Evolutionary conservation across 768 basidiomycete genomes (phyloP).

Genomic region (Thelephora ganbajun): DNA sequence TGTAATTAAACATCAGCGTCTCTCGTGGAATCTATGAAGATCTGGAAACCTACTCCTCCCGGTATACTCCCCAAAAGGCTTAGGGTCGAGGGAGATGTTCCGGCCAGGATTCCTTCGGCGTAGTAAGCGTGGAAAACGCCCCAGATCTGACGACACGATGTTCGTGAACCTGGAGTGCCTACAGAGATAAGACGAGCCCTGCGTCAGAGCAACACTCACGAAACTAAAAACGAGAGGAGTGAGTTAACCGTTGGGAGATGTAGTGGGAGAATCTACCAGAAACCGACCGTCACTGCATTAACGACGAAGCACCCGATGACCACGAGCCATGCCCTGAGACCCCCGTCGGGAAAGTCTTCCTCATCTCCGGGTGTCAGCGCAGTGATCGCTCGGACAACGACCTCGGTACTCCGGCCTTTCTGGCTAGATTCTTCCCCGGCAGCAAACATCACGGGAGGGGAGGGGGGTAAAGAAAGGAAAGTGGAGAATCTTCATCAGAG

Average conservation of each 20-base stretch:
- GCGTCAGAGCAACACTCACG: neutral
- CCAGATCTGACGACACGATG: slow-evolving; percentile 15
- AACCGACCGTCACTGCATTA: slow-evolving; percentile 12
- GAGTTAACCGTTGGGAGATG: neutral
- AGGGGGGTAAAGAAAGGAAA: too few relatives aligned
- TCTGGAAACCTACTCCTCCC: slow-evolving; percentile 9
- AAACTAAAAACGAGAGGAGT: neutral
- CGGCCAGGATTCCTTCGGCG: slow-evolving; percentile 13
- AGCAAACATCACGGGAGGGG: too few relatives aligned
- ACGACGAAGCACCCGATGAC: slow-evolving; percentile 19
- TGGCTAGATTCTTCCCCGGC: too few relatives aligned
- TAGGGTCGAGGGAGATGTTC: slow-evolving; percentile 6
- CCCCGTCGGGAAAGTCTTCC: slow-evolving; percentile 14
- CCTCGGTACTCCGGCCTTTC: too few relatives aligned
- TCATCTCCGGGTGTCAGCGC: neutral
- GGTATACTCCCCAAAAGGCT: slow-evolving; percentile 15
- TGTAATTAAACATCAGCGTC: slow-evolving; percentile 3
- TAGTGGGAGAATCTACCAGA: slow-evolving; percentile 11
- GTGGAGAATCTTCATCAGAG: too few relatives aligned
- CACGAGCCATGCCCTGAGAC: slow-evolving; percentile 17
- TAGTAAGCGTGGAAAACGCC: slow-evolving; percentile 21
- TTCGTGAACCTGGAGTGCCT: neutral
- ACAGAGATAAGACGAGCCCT: neutral
- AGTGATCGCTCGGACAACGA: neutral
- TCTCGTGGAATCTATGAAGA: neutral